A percentile compares a stretch with the other conserved stretches of the same genome.
Conservation (phyloP, 2,329 filamentous ascomycete genomes). For the Hortaea sp. region DNA sequence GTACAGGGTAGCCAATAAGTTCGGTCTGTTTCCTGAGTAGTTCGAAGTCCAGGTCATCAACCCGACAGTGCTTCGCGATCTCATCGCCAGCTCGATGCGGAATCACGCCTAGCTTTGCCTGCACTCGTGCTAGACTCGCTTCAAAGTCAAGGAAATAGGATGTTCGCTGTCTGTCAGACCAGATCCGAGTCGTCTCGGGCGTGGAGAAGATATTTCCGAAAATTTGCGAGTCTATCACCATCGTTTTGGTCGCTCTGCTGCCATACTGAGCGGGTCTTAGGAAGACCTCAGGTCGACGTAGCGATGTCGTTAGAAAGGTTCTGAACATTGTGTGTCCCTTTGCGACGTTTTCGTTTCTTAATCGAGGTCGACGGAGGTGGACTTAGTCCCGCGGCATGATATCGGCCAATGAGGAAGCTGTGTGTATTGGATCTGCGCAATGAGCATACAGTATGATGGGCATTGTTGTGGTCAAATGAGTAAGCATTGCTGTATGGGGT, state of each 20-base stretch:
- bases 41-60: conserved; percentile 12
- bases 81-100: conserved; percentile 19
- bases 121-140: conserved; percentile 18
- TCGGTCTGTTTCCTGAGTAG: conserved; percentile 17
- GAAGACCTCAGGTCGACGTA: too few species aligned
- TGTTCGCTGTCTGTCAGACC: conserved; percentile 20
- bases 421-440: too few species aligned
- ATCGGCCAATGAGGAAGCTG: too few species aligned
- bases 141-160: conserved; percentile 22
- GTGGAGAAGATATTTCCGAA: conserved; percentile 22
- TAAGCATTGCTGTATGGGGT: too few species aligned
- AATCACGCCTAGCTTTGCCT: conserved; percentile 21
- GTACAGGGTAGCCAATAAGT: conserved; percentile 23
- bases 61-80: conserved; percentile 18
- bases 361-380: too few species aligned
- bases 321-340: too few species aligned
- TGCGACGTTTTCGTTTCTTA: too few species aligned
- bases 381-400: too few species aligned
- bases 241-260: conserved; percentile 12
- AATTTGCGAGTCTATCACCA: conserved; percentile 20
- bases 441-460: too few species aligned
- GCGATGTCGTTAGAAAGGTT: too few species aligned
- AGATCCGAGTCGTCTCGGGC: conserved; percentile 16
- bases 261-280: too few species aligned
- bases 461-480: too few species aligned